Conservation (phyloP, 2,329 filamentous ascomycete genomes). For the Capronia americana region DNA sequence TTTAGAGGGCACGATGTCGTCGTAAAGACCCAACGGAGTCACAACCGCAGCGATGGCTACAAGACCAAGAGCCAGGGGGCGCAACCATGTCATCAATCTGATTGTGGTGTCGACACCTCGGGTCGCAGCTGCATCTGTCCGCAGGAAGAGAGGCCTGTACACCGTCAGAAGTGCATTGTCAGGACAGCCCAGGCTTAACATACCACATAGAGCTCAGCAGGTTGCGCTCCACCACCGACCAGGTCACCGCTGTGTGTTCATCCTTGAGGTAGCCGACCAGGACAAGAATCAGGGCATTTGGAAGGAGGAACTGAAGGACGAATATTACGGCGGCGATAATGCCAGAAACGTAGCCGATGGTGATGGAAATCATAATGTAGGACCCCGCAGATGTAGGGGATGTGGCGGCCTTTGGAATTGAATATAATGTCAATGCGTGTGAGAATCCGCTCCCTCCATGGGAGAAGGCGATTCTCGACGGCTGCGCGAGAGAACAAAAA, state of each 20-base stretch:
- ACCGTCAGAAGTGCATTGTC: neutral
- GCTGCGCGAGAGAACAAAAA: neutral
- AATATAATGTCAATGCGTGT: neutral
- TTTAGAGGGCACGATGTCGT: slow-evolving; percentile 44
- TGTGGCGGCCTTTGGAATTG: neutral
- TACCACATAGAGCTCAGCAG: slow-evolving; percentile 49
- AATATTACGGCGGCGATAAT: slow-evolving; percentile 50
- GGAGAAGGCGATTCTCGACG: neutral
- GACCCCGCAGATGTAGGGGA: neutral
- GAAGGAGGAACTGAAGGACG: slow-evolving; percentile 48
- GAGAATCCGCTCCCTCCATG: neutral
- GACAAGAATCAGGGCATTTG: slow-evolving; percentile 47
- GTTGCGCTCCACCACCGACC: slow-evolving; percentile 48
- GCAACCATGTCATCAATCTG: slow-evolving; percentile 40
- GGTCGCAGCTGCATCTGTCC: slow-evolving; percentile 46
- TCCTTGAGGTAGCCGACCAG: slow-evolving; percentile 48
- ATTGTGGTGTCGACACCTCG: slow-evolving; percentile 44
- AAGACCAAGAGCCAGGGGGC: slow-evolving; percentile 43
- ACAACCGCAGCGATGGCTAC: slow-evolving; percentile 53
- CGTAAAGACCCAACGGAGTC: slow-evolving; percentile 56
- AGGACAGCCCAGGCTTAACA: neutral
- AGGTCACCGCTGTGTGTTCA: slow-evolving; percentile 48
- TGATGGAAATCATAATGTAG: slow-evolving; percentile 38
- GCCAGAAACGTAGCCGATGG: slow-evolving; percentile 50
- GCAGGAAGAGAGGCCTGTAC: slow-evolving; percentile 50